Base-by-base conservation (phyloP, 129 eudicot genomes). In the Glebionis coronaria region DNA sequence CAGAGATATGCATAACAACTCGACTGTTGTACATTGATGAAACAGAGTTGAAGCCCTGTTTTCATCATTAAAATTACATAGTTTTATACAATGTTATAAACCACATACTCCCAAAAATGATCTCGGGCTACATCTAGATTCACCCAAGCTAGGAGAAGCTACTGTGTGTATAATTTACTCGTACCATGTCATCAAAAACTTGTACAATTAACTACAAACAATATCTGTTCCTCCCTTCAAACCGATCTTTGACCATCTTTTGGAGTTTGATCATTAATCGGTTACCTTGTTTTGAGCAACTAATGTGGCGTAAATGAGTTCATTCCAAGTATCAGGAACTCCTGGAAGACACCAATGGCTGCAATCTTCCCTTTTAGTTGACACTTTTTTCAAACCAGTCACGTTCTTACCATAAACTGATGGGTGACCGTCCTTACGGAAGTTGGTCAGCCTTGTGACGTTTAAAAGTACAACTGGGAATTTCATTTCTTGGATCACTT, bases 281-380 rank as follows among this genome's bases (percentile, higher is more conserved):
- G 50, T 67, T 69, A 70, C 18, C 63, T 71, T 18, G 83, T 69
- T 59, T 87, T 62, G 73, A 50, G 73, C 73, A 19, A 86, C 83
- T 72, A 92, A 63, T 55, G 91, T 82, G 54, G 91, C 83, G 74
- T 85, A 92, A 73, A 92, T 82, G 38, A 92, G 87, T 79, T 92
- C 98, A 77, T 92, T 92, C 98, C 98, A 92, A 6, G 95, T 95
- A 54, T 92, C 98, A 4, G 98, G 98, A 12, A 92, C 90, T 27
- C 98, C 98, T 4, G 98, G 98, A 76, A 92, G 95, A 74, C 98
- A 92, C 98, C 98, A 92, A 61, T 61, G 98, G 78, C 98, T 92
- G 60, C 98, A 92, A 63, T 88, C 98, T 81, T 92, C 95, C 69
- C 58, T 71, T 73, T 72, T 83, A 29, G 81, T 71, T 2, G 98